Base-by-base conservation (phyloP, 2,329 filamentous ascomycete species). In the Botrytis byssoidea region DNA sequence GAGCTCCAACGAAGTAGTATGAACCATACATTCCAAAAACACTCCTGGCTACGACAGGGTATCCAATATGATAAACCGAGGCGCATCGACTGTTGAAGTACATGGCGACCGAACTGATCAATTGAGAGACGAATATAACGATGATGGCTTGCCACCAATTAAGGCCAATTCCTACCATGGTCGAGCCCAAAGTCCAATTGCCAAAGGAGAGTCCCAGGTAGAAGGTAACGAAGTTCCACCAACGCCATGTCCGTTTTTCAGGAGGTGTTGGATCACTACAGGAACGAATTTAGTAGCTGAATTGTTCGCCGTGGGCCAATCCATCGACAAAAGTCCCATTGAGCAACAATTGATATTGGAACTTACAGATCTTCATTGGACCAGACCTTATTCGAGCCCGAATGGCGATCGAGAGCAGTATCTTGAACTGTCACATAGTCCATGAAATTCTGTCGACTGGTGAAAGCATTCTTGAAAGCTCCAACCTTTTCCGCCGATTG, bases 21-120 rank as follows among this genome's bases (percentile, higher is more conserved):
- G 83, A 82, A 57, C 85, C 80, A 72, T 83, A 85, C 77, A 84
- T 86, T 2, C 84, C 85, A 74, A 86, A 86, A 51, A 84, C 82
- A 65, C 76, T 77, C 51, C 78, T 70, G 37, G 78, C 78, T n/a
- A 80, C 78, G 0, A 78, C 76, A 2, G 84, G 83, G 73, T 83
- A 85, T 14, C 82, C 83, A 65, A 84, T 79, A 75, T 85, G 83
- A 74, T 85, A 85, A 20, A 82, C 80, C 25, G 78, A 81, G 4
- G 83, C 83, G 67, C 81, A 73, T 69, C 71, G 57, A 46, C 40
- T 57, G 78, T 85, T 85, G 79, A 85, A 83, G 72, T 83, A 82
- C 81, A 84, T 84, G 65, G 83, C 83, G 59, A 84, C 76, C 18
- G 83, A 84, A 12, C 80, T 82, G 75, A 85, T 83, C 67, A 82